Evolutionary conservation across 78 protist species (phyloP).

Genomic region (Pigoraptor vietnamica): DNA sequence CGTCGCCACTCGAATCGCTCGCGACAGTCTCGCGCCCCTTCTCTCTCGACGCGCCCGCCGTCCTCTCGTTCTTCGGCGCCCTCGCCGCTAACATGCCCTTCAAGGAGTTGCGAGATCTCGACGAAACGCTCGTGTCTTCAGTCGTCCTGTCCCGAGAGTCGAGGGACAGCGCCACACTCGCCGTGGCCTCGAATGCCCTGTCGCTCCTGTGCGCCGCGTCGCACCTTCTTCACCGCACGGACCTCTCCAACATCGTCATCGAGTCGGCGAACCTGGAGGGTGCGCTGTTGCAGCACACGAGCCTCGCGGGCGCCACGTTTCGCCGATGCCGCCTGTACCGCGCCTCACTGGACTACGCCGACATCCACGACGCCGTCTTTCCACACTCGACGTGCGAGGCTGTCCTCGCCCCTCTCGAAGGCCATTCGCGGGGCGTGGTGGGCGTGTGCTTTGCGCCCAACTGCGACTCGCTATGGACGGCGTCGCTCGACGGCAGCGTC

Average conservation of each 20-base stretch:
- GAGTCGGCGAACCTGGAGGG: background rate
- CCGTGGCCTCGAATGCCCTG: background rate
- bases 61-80: background rate
- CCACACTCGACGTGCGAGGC: background rate
- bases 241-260: background rate
- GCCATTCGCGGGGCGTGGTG: background rate
- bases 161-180: background rate
- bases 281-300: background rate
- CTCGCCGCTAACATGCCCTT: background rate
- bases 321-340: background rate
- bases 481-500: too few species aligned
- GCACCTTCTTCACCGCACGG: background rate
- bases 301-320: background rate
- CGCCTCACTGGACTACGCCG: background rate
- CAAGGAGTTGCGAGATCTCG: too few species aligned
- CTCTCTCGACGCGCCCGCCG: background rate
- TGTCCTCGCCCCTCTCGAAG: background rate
- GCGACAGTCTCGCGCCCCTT: background rate
- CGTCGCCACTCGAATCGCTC: background rate
- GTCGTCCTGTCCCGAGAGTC: background rate
- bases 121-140: background rate
- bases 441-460: background rate
- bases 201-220: background rate
- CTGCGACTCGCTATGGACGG: too few species aligned
- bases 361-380: background rate